phyloP scores from a whole-genome alignment of 441 rosid genomes.

The Erodium texanum region DNA sequence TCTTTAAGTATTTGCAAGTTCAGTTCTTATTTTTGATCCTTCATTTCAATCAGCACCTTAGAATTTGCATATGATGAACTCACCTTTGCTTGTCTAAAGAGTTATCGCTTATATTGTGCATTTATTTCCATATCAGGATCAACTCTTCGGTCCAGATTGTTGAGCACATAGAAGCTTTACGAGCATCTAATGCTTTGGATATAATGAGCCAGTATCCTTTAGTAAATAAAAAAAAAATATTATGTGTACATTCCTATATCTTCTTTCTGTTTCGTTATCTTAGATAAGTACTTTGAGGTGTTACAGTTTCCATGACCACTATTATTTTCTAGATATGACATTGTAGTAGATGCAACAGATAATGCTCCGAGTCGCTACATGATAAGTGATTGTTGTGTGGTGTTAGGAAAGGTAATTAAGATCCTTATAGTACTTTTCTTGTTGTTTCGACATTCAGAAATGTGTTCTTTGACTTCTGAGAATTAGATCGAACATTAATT shows the following conservation, averaged over 20 bases:
- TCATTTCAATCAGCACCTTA: not conserved
- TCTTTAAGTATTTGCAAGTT: too few relatives aligned
- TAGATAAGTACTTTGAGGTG: constrained; percentile 5
- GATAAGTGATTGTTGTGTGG: constrained; percentile 93
- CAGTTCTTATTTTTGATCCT: not conserved
- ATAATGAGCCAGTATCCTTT: constrained; percentile 69
- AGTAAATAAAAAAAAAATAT: not conserved
- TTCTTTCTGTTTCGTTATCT: not conserved
- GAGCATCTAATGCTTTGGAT: constrained; percentile 83
- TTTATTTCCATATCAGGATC: constrained; percentile 37
- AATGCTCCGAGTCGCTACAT: constrained; percentile 95
- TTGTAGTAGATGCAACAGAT: constrained; percentile 86
- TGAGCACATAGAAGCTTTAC: constrained; percentile 71
- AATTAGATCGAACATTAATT: constrained; percentile 5
- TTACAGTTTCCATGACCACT: constrained; percentile 29
- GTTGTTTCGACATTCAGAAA: not conserved
- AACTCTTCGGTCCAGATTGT: constrained; percentile 64
- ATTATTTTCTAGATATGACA: constrained; percentile 51
- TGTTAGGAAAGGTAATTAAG: constrained; percentile 68
- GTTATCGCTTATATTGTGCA: constrained; percentile 11
- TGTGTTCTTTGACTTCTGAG: not conserved
- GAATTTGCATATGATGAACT: not conserved
- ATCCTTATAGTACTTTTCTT: not conserved
- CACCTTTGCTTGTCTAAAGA: not conserved
- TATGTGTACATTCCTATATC: not conserved